Evolutionary conservation across 1,284 basidiomycete species (phyloP).

Genomic region (Trichosporon coremiiforme): DNA sequence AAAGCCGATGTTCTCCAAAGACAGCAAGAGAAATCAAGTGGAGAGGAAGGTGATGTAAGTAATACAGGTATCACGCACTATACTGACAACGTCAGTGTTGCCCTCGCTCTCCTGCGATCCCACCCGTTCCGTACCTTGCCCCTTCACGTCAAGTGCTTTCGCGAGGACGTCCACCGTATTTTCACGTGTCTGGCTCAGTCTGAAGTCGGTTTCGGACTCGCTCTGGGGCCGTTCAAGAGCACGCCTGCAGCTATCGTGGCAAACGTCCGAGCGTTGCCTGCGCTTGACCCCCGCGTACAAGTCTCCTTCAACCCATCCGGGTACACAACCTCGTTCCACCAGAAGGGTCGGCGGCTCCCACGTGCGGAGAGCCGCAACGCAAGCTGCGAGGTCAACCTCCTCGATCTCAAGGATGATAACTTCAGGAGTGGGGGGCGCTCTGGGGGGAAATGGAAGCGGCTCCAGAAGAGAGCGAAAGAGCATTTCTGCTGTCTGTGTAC

Average conservation of each 20-base stretch:
- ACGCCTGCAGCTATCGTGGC: not conserved
- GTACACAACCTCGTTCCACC: not conserved
- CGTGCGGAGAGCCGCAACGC: slow-evolving; percentile 61
- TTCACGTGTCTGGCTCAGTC: not conserved
- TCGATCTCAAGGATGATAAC: slow-evolving; percentile 66
- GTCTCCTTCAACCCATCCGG: slow-evolving; percentile 57
- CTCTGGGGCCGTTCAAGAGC: not conserved
- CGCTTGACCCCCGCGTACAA: slow-evolving; percentile 18
- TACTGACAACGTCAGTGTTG: slow-evolving; percentile 38
- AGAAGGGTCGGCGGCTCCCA: not conserved
- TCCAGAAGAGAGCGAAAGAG: slow-evolving; percentile 30
- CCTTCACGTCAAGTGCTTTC: slow-evolving; percentile 65
- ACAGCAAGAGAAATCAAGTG: slow-evolving; percentile 45
- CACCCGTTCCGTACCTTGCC: slow-evolving; percentile 39
- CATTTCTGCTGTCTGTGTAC: slow-evolving; percentile 63
- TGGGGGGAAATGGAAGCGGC: slow-evolving; percentile 37
- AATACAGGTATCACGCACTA: no score
- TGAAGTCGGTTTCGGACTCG: not conserved
- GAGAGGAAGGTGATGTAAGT: slow-evolving; percentile 49
- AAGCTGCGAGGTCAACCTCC: slow-evolving; percentile 54
- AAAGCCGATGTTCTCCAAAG: slow-evolving; percentile 46
- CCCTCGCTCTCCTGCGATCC: slow-evolving; percentile 43
- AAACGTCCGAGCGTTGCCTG: not conserved
- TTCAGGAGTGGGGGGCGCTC: slow-evolving; percentile 54
- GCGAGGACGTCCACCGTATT: slow-evolving; percentile 52